Percentiles rank a stretch among this genome's conserved stretches.
Evolutionary conservation across 129 eudicot species (phyloP).

Genomic region (Centrapalus pauciflorus): DNA sequence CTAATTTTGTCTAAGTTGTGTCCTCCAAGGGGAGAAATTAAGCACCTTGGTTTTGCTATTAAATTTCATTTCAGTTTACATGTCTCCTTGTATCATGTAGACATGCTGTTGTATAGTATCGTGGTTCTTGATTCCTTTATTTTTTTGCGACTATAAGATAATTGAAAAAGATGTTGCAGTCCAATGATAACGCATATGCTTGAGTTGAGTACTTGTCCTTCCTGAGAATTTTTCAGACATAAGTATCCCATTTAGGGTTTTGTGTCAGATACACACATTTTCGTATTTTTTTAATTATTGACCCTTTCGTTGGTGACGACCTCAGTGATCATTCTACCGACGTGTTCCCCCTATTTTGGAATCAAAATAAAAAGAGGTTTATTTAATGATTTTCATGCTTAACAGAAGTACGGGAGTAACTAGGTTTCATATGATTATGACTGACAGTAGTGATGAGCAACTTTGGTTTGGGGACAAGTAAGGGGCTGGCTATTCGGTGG

Average conservation of each 20-base stretch:
- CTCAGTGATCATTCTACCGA: neutral
- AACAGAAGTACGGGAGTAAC: too few species aligned
- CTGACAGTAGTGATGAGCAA: too few species aligned
- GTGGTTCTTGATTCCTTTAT: too few species aligned
- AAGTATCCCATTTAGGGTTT: conserved; percentile 6
- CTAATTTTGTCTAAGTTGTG: neutral
- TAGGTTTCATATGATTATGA: too few species aligned
- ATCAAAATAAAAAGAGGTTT: neutral
- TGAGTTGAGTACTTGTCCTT: neutral
- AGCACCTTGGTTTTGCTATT: neutral
- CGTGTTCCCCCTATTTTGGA: neutral
- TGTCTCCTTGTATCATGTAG: too few species aligned
- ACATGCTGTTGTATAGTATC: too few species aligned
- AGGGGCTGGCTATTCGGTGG: too few species aligned
- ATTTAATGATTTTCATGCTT: neutral
- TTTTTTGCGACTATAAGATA: neutral
- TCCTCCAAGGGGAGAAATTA: neutral
- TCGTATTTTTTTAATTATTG: neutral
- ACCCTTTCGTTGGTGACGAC: neutral
- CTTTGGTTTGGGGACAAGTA: too few species aligned
- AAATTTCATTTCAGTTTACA: neutral
- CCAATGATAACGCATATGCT: neutral
- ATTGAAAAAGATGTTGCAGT: neutral
- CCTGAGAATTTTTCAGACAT: neutral
- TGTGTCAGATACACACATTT: neutral